Evolutionary conservation across 306 rosid genomes (phyloP), one percentile per base, ranked within the genome.

Genomic region (Psophocarpus tetragonolobus): DNA sequence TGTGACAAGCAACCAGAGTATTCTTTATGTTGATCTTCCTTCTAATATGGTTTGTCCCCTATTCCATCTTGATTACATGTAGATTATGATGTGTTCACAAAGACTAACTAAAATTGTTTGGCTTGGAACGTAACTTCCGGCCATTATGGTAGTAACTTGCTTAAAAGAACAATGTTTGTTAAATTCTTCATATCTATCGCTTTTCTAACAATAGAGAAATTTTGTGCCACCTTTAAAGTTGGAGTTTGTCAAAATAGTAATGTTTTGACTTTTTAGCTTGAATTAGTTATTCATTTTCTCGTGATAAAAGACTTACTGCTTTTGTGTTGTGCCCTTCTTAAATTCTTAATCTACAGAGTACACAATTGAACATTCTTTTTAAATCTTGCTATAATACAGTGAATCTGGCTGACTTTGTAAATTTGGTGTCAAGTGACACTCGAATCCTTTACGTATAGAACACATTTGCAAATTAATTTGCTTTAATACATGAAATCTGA

Each of bases 11-110:
- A 23, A 90, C 73, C 68, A 77, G 32, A 85, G 81, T 42, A 60
- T 90, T 79, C 75, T 92, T 65, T 89, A 94, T 82, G 89, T 83
- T 63, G 98, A 94, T 71, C 97, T 94, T 71, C 98, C 97, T 80
- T 89, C 98, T 65, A 94, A 95, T 75, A 87, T 92, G 98, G 97
- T 95, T 11, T 74, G 81, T 73, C 82, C 74, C 83, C 80, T 69
- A 69, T 67, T 58, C 69, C 47, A 30, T 38, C 79, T 69, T 75
- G 57, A n/a, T 32, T 12, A 27, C 48, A 32, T 66, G 20, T 21
- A 68, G 24, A 60, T 14, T 69, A 1, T 27, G 41, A 8, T 68
- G 30, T 29, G 14, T 75, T 27, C 14, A 12, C 71, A 56, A 44
- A 39, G 54, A 67, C 51, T 26, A 50, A 51, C 24, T 2, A 48